Conservation (phyloP, 352 stramenopile species). For the Phytophthora hibernalis region DNA sequence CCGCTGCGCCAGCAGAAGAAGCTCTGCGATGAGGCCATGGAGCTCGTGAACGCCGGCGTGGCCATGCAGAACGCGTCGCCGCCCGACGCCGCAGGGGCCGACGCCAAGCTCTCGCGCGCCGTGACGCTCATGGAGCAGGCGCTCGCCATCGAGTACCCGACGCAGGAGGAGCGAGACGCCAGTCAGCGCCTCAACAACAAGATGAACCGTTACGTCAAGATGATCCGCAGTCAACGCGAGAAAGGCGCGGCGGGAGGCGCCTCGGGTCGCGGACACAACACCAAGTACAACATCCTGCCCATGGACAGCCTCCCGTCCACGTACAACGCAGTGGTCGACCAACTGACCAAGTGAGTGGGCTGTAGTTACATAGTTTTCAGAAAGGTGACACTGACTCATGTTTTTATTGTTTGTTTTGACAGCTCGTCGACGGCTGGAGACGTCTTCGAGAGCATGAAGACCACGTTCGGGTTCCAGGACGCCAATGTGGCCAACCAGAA, state of each 20-base stretch:
- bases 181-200: constrained; percentile 81
- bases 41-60: constrained; percentile 83
- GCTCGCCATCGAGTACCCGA: constrained; percentile 79
- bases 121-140: constrained; percentile 82
- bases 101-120: constrained; percentile 72
- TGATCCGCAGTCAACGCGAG: constrained; percentile 84
- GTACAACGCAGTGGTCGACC: constrained; percentile 67
- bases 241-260: constrained; percentile 46
- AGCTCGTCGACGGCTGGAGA: constrained; percentile 66
- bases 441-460: constrained; percentile 93
- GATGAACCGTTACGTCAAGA: constrained; percentile 89
- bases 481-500: constrained; percentile 80
- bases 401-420: constrained; percentile 20
- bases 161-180: constrained; percentile 74
- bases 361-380: background rate
- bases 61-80: constrained; percentile 77
- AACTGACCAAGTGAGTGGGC: constrained; percentile 56
- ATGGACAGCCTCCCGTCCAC: constrained; percentile 68
- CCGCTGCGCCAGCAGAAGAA: constrained; percentile 75
- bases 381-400: constrained; percentile 6
- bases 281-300: constrained; percentile 81
- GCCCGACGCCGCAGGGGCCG: constrained; percentile 55
- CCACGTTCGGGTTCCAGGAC: constrained; percentile 97
- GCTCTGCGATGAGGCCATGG: constrained; percentile 84
- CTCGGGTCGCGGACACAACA: constrained; percentile 39